These are phyloP conservation scores for Debaryomyces nepalensis DNA, from an alignment of 1,139 yeast genomes.

Conservation along the genomic window DNA sequence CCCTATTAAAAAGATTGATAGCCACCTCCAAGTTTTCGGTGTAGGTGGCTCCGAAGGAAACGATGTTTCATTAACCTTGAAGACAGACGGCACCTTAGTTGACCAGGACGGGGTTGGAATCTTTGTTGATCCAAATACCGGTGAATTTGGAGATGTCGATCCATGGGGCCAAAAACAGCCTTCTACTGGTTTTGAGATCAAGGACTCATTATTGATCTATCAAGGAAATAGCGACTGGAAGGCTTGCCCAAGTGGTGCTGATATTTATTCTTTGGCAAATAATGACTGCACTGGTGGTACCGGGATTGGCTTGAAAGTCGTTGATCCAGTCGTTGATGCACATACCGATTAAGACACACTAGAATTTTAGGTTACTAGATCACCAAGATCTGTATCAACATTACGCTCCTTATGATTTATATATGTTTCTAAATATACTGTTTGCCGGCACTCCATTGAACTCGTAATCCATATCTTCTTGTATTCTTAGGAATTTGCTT, in stretches of 20 bases:
- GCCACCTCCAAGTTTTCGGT: constrained; percentile 36
- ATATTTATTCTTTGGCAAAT: constrained; percentile 30
- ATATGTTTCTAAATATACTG: too few relatives aligned
- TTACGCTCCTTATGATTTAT: too few relatives aligned
- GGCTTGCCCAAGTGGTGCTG: constrained; percentile 34
- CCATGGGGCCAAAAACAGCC: constrained; percentile 33
- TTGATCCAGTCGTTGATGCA: too few relatives aligned
- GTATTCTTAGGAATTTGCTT: too few relatives aligned
- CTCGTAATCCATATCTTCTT: too few relatives aligned
- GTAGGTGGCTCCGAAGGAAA: constrained; percentile 38
- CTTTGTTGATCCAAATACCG: constrained; percentile 29
- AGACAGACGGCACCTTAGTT: constrained; percentile 29
- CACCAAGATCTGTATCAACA: too few relatives aligned
- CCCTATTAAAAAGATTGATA: constrained; percentile 30
- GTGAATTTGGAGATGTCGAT: constrained; percentile 36
- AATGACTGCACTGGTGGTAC: constrained; percentile 35
- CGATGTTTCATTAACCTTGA: constrained; percentile 27
- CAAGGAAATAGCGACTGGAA: constrained; percentile 27
- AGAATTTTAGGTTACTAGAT: too few relatives aligned
- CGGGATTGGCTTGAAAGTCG: constrained; percentile 22
- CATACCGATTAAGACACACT: too few relatives aligned
- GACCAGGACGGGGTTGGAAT: constrained; percentile 36
- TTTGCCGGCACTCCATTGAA: too few relatives aligned
- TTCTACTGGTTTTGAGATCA: constrained; percentile 30
- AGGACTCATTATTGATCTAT: constrained; percentile 27